A percentile compares a stretch with the other conserved stretches of the same genome.
Conservation (phyloP, 176 grass and related monocot genomes). For the Avena atlantica region DNA sequence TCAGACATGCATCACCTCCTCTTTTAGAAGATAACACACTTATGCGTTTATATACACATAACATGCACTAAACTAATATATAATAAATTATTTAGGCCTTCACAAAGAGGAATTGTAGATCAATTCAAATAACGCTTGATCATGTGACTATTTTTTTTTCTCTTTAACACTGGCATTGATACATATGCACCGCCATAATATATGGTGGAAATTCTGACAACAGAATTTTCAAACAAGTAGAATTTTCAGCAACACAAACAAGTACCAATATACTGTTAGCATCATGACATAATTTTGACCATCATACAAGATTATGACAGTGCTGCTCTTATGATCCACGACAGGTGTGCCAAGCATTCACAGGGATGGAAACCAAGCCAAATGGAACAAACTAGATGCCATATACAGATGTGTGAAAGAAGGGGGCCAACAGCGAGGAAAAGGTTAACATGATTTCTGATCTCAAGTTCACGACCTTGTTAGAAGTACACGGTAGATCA, state of each 20-base stretch:
- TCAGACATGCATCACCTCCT: no score
- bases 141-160: background rate
- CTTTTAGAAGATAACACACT: no score
- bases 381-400: background rate
- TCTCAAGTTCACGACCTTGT: conserved; percentile 10
- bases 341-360: background rate
- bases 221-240: background rate
- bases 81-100: background rate
- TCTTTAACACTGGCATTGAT: background rate
- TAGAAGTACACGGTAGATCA: conserved; percentile 35
- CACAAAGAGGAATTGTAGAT: background rate
- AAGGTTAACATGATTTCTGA: conserved; percentile 21
- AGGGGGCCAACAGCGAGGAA: background rate
- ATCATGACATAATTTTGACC: background rate
- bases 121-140: background rate
- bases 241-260: background rate
- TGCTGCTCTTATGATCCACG: background rate
- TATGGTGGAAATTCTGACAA: background rate
- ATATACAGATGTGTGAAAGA: conserved; percentile 2
- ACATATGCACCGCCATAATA: background rate
- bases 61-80: background rate
- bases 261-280: background rate
- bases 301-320: background rate
- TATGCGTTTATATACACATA: background rate
- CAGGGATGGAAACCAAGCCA: background rate